These are phyloP conservation scores for Metschnikowia chrysomelidarum DNA, from an alignment of 805 yeast genomes.

Conservation along the genomic window DNA sequence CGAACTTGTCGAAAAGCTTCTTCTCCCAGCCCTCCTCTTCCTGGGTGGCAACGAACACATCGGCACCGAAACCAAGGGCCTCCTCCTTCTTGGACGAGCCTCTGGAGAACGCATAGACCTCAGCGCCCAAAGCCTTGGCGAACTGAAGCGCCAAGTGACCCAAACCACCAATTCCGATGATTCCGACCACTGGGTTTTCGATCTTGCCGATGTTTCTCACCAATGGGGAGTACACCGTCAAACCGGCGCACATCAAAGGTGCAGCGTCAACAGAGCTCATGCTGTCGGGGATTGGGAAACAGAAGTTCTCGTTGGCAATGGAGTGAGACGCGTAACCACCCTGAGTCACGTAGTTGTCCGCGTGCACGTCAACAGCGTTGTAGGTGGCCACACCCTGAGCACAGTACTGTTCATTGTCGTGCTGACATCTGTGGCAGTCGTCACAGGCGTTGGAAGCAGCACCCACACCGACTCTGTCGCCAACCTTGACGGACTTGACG, in stretches of 20 bases:
- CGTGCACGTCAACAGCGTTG: conserved; percentile 34
- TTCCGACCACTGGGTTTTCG: conserved; percentile 47
- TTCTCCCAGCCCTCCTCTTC: conserved; percentile 46
- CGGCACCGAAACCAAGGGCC: conserved; percentile 52
- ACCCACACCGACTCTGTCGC: conserved; percentile 23
- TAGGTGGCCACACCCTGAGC: conserved; percentile 50
- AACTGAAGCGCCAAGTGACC: conserved; percentile 57
- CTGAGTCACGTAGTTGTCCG: conserved; percentile 52
- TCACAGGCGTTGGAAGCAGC: conserved; percentile 18
- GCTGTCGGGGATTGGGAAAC: conserved; percentile 58
- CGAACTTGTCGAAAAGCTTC: conserved; percentile 25
- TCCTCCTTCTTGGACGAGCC: conserved; percentile 46
- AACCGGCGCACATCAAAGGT: conserved; percentile 76
- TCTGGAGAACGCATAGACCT: conserved; percentile 57
- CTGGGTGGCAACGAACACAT: conserved; percentile 51
- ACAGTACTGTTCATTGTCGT: conserved; percentile 44
- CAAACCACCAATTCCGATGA: conserved; percentile 56
- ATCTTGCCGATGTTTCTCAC: conserved; percentile 38
- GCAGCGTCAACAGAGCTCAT: conserved; percentile 56
- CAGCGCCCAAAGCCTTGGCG: conserved; percentile 60
- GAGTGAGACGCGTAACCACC: conserved; percentile 73
- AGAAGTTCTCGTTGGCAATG: conserved; percentile 62
- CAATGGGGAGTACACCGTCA: conserved; percentile 69
- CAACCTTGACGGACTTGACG: conserved; percentile 17
- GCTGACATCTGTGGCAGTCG: conserved; percentile 54